A percentile compares a stretch with the other conserved stretches of the same genome.
phyloP scores from a whole-genome alignment of 306 rosid genomes.

The Cicer judaicum region DNA sequence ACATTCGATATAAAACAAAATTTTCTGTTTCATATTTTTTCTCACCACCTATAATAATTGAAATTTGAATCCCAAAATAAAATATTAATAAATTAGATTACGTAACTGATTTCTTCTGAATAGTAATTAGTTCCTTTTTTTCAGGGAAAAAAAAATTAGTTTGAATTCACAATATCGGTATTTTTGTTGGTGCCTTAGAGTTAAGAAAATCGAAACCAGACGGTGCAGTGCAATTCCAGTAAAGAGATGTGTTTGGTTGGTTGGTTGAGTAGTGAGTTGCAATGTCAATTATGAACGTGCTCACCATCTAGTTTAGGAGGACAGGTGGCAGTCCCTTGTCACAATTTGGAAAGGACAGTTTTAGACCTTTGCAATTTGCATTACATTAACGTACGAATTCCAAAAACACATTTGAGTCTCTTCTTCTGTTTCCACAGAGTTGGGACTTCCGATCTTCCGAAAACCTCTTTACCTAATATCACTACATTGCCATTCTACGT shows the following conservation, averaged over 20 bases:
- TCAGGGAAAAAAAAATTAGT: no score
- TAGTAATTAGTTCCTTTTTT: no score
- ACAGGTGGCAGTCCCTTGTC: constrained; percentile 45
- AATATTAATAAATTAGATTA: no score
- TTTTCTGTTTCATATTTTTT: no score
- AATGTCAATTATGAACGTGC: not conserved
- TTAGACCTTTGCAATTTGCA: constrained; percentile 22
- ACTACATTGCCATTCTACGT: not conserved
- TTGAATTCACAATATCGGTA: no score
- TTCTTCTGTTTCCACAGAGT: constrained; percentile 5
- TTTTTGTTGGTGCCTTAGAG: not conserved
- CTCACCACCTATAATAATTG: no score
- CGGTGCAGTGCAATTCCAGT: not conserved
- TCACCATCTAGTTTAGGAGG: not conserved
- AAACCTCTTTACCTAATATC: not conserved
- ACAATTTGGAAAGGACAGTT: constrained; percentile 36
- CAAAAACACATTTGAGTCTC: not conserved
- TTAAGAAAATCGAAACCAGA: no score
- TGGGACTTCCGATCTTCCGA: not conserved
- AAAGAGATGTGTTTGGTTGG: not conserved
- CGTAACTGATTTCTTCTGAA: no score
- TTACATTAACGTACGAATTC: not conserved
- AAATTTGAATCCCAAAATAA: no score
- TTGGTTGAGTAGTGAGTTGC: not conserved
- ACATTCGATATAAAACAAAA: no score